Evolutionary conservation across 2,329 filamentous ascomycete genomes (phyloP), one percentile per base, ranked within the genome.

Genomic region (Nigrospora sphaerica): DNA sequence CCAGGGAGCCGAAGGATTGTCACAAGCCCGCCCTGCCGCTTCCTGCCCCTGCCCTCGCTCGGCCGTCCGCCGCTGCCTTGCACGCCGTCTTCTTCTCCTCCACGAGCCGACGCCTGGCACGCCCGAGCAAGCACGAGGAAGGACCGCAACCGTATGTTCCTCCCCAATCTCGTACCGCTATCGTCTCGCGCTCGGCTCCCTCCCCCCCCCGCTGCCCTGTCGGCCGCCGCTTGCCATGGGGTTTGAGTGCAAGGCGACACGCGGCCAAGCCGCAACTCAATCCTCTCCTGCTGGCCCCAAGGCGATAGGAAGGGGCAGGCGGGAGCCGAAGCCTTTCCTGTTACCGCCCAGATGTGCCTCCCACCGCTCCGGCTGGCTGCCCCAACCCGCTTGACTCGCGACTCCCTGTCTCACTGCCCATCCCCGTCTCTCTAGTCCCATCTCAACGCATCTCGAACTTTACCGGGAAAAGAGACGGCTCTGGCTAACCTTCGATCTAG

Each of bases 201-300:
- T 18, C n/a, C 7, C 23, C 23, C 23, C 5, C 23, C 23, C 16
- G 12, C 32, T 42, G 32, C 40, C 39, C 19, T 31, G 31, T 42
- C 40, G 19, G 34, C 40, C 40, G 32, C 23, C 40, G 12, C 23
- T 28, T 10, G 9, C 16, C 40, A 28, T 31, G 31, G 40, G 34
- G 34, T 34, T 42, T 42, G 40, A 44, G 42, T 44, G 42, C 35
- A 32, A 36, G 33, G 42, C 33, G 42, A 37, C 32, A 32, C 42
- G 42, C 42, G 31, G 18, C 32, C 32, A 42, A 19, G 32, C 40
- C 32, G 40, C 40, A 42, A 42, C 32, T 42, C 40, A 42, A 42
- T 33, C 40, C 34, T 42, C 23, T 33, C 17, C 32, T 42, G 40
- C 23, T 42, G 34, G 34, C 34, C 23, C 40, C 40, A 31, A 11